A percentile compares a stretch with the other conserved stretches of the same genome.
Conservation (phyloP, 2,329 filamentous ascomycete species). For the Neopestalotiopsis rosae region DNA sequence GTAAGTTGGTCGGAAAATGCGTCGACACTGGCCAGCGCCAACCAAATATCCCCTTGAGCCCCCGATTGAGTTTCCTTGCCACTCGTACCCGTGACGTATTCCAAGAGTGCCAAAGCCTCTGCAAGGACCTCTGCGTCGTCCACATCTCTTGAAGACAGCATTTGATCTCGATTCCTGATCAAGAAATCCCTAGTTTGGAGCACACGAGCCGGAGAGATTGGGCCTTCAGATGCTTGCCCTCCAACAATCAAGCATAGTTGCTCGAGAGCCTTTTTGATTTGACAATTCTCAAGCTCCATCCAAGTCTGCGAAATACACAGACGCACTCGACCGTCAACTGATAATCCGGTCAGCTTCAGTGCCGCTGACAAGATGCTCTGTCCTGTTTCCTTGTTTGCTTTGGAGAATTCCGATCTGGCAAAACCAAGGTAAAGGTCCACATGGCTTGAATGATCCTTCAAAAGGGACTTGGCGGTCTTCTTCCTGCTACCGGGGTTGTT, state of each 20-base stretch:
- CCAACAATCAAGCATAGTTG: conserved; percentile 48
- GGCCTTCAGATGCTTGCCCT: conserved; percentile 26
- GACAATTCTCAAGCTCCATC: conserved; percentile 60
- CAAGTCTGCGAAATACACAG: conserved; percentile 71
- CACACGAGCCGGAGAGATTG: conserved; percentile 42
- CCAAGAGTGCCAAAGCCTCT: conserved; percentile 68
- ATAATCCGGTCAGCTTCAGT: conserved; percentile 42
- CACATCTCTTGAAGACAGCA: conserved; percentile 54
- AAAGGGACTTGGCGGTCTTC: conserved; percentile 73
- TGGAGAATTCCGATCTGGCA: conserved; percentile 70
- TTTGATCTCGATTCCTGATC: conserved; percentile 57
- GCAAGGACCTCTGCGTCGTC: conserved; percentile 59
- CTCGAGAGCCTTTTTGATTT: conserved; percentile 39
- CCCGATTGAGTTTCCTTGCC: conserved; percentile 49
- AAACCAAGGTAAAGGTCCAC: conserved; percentile 79
- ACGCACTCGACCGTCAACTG: conserved; percentile 34
- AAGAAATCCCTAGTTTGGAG: conserved; percentile 63
- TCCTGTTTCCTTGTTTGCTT: conserved; percentile 62
- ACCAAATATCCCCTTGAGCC: conserved; percentile 60
- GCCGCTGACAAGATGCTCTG: conserved; percentile 71
- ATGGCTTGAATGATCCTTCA: conserved; percentile 72
- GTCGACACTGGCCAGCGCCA: conserved; percentile 50
- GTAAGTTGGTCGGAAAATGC: conserved; percentile 49
- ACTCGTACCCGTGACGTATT: conserved; percentile 63
- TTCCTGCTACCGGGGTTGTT: conserved; percentile 61